Evolutionary conservation across 805 yeast species (phyloP).

Genomic region (Starmerella asiatica): DNA sequence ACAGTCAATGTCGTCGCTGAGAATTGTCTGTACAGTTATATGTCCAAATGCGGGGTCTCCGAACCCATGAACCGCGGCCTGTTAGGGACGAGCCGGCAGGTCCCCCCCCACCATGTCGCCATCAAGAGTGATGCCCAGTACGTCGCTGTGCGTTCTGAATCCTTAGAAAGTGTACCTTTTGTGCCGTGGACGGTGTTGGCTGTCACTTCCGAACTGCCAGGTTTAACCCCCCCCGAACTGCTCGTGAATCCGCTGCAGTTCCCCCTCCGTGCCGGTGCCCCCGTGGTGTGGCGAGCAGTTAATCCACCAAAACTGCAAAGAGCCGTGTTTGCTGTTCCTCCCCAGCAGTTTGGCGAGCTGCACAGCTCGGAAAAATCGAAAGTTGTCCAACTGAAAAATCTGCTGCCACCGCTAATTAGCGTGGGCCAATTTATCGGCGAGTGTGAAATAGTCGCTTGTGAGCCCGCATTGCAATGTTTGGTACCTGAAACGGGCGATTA

Average conservation of each 20-base stretch:
- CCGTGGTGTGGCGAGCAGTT: slow-evolving; percentile 7
- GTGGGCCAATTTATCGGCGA: slow-evolving; percentile 36
- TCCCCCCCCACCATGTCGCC: background rate
- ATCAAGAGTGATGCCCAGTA: slow-evolving; percentile 2
- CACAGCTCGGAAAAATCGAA: slow-evolving; percentile 24
- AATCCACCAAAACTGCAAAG: slow-evolving; percentile 26
- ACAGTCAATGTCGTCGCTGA: too few relatives aligned
- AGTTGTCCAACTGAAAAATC: slow-evolving; percentile 25
- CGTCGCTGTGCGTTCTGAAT: slow-evolving; percentile 12
- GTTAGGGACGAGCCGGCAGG: background rate
- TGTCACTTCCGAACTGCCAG: background rate
- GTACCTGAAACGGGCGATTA: slow-evolving; percentile 29
- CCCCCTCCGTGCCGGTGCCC: slow-evolving; percentile 4
- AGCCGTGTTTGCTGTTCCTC: slow-evolving; percentile 34
- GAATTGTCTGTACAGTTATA: too few relatives aligned
- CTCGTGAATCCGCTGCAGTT: slow-evolving; percentile 7
- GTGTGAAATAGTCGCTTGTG: slow-evolving; percentile 47
- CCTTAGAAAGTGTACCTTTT: slow-evolving; percentile 7
- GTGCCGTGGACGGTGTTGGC: slow-evolving; percentile 12
- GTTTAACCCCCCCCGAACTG: background rate
- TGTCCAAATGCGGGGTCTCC: too few relatives aligned
- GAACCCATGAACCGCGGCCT: background rate
- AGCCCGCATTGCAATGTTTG: slow-evolving; percentile 64
- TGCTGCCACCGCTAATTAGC: slow-evolving; percentile 30
- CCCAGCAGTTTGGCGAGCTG: slow-evolving; percentile 35